phyloP scores from a whole-genome alignment of 345 rosid species.

The Arabidopsis suecica region DNA sequence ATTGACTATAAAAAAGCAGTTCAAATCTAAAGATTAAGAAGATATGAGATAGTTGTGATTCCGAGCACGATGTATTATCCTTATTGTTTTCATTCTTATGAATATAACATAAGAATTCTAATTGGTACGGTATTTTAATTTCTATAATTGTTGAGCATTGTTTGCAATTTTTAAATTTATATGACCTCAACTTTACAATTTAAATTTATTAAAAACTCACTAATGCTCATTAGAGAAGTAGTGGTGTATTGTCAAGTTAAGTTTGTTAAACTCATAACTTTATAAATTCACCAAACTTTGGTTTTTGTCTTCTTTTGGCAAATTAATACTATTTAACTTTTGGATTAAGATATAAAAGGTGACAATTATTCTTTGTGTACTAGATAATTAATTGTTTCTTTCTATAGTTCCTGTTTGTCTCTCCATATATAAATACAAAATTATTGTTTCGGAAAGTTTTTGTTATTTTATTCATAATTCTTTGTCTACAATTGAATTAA shows the following conservation, averaged over 20 bases:
- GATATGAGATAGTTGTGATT: too few species aligned
- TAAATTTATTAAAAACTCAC: background rate
- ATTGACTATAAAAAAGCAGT: too few species aligned
- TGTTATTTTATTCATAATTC: background rate
- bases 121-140: background rate
- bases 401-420: conserved; percentile 16
- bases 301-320: conserved; percentile 29
- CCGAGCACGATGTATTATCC: too few species aligned
- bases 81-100: too few species aligned
- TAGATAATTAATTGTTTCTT: conserved; percentile 18
- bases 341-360: conserved; percentile 3
- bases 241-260: conserved; percentile 26
- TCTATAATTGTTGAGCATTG: background rate
- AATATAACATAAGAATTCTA: background rate
- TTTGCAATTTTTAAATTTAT: background rate
- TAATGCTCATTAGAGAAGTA: conserved; percentile 7
- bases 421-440: conserved; percentile 8
- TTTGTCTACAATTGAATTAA: background rate
- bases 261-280: conserved; percentile 28
- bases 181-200: background rate
- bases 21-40: too few species aligned
- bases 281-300: conserved; percentile 38
- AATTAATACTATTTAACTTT: background rate
- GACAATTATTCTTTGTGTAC: background rate
- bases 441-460: conserved; percentile 13